These are phyloP conservation scores for Anacardium occidentale DNA, from an alignment of 345 rosid species.

Conservation along the genomic window DNA sequence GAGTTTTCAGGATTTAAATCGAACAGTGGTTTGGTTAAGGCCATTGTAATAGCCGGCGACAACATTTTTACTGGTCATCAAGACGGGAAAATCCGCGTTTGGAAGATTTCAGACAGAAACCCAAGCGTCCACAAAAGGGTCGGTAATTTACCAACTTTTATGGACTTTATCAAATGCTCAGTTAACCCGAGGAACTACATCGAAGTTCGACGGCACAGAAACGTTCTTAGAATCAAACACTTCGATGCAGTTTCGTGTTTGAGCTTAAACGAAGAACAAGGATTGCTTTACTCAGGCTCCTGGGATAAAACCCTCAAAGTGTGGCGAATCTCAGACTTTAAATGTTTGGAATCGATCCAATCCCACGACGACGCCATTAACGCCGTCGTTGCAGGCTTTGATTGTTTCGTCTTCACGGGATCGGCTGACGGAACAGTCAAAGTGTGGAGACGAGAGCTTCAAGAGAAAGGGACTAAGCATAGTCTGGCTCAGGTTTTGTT, in stretches of 20 bases:
- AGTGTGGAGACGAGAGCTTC: constrained; percentile 44
- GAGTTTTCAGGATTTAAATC: constrained; percentile 63
- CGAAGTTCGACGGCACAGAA: constrained; percentile 34
- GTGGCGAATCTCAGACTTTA: constrained; percentile 46
- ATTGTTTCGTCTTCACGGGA: constrained; percentile 41
- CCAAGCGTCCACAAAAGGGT: constrained; percentile 29
- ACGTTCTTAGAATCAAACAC: constrained; percentile 42
- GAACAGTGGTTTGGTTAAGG: constrained; percentile 55
- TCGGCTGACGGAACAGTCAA: constrained; percentile 56
- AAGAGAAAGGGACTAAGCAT: constrained; percentile 47
- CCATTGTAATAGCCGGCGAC: constrained; percentile 34
- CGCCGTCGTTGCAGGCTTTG: constrained; percentile 35
- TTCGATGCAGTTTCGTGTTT: constrained; percentile 53
- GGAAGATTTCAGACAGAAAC: constrained; percentile 35
- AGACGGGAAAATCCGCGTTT: constrained; percentile 52
- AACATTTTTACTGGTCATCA: constrained; percentile 55
- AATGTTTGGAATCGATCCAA: constrained; percentile 48
- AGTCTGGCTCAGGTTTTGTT: constrained; percentile 51
- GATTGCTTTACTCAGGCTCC: constrained; percentile 55
- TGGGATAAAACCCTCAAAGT: constrained; percentile 64
- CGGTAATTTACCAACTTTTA: constrained; percentile 43
- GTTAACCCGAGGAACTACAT: constrained; percentile 51
- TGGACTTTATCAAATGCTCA: constrained; percentile 36
- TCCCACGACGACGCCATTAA: constrained; percentile 62
- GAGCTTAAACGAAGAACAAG: constrained; percentile 36